Conservation (phyloP, 1,139 yeast genomes). For the Magnusiomyces starmeri region DNA sequence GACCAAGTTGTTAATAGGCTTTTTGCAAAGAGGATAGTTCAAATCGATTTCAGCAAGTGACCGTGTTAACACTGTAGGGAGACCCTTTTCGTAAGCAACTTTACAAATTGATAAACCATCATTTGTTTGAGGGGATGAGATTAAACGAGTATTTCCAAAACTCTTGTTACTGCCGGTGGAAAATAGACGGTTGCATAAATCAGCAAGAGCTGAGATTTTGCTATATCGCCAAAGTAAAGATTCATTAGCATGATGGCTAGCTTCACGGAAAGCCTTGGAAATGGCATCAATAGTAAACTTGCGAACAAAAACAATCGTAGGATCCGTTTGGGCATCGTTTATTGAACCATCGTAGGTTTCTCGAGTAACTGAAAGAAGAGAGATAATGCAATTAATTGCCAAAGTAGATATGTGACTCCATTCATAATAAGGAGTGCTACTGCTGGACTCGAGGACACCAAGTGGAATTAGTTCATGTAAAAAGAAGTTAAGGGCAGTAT, state of each 20-base stretch:
- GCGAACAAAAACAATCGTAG: constrained; percentile 65
- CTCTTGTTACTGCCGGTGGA: constrained; percentile 18
- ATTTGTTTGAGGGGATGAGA: constrained; percentile 26
- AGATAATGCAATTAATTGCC: constrained; percentile 38
- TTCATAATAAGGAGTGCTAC: constrained; percentile 21
- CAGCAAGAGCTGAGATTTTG: constrained; percentile 51
- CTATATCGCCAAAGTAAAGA: constrained; percentile 41
- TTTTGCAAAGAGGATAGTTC: constrained; percentile 59
- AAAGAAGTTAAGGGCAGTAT: constrained; percentile 70
- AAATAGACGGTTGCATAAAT: constrained; percentile 36
- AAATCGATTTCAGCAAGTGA: constrained; percentile 60
- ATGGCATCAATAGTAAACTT: constrained; percentile 66
- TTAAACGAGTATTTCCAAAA: constrained; percentile 23
- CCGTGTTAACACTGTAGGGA: constrained; percentile 50
- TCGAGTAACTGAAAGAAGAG: constrained; percentile 47
- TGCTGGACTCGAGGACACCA: constrained; percentile 34
- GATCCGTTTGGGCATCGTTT: constrained; percentile 44
- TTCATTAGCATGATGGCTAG: constrained; percentile 29
- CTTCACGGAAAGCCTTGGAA: constrained; percentile 54
- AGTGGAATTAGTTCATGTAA: constrained; percentile 68
- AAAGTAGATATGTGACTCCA: constrained; percentile 42
- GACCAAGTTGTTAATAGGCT: constrained; percentile 50
- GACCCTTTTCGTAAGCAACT: constrained; percentile 58
- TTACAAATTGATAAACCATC: constrained; percentile 58
- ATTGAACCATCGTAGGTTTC: constrained; percentile 11